Conservation (phyloP, 768 basidiomycete species). For the Sporobolomyces roseus region DNA sequence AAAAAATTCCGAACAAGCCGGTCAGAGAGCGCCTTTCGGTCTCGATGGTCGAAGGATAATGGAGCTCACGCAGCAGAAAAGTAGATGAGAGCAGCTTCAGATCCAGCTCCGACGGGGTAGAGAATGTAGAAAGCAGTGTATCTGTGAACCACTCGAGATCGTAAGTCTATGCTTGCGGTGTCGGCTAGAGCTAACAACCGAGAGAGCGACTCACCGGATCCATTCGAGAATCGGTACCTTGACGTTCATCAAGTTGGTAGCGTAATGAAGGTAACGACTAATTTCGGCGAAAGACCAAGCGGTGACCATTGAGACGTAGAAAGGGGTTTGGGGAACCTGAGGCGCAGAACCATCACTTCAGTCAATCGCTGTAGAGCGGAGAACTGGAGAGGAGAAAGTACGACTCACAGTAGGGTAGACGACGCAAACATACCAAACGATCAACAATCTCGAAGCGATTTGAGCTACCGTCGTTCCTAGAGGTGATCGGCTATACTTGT, state of each 20-base stretch:
- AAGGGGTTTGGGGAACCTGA: slow-evolving; percentile 62
- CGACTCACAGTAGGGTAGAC: slow-evolving; percentile 62
- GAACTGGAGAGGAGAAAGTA: slow-evolving; percentile 21
- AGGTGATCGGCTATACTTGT: slow-evolving; percentile 60
- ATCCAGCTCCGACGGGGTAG: slow-evolving; percentile 88
- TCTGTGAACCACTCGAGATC: slow-evolving; percentile 55
- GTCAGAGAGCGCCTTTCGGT: too few relatives aligned
- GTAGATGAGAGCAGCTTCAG: slow-evolving; percentile 80
- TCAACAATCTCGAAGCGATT: slow-evolving; percentile 73
- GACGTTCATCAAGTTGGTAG: slow-evolving; percentile 59
- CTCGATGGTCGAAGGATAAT: slow-evolving; percentile 17
- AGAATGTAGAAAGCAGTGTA: slow-evolving; percentile 91
- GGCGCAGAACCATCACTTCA: slow-evolving; percentile 10
- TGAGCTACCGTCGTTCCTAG: slow-evolving; percentile 73
- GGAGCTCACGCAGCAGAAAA: slow-evolving; percentile 61
- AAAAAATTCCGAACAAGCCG: slow-evolving; percentile 8
- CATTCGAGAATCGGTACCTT: slow-evolving; percentile 52
- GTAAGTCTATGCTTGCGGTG: not conserved
- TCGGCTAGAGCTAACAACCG: not conserved
- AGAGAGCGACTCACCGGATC: slow-evolving; percentile 46
- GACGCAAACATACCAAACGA: slow-evolving; percentile 78
- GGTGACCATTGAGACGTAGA: slow-evolving; percentile 85
- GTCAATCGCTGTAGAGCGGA: not conserved
- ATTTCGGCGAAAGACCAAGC: slow-evolving; percentile 91
- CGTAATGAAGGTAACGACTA: slow-evolving; percentile 86